Evolutionary conservation across 176 grass and related monocot species (phyloP).

Genomic region (Leersia perrieri): DNA sequence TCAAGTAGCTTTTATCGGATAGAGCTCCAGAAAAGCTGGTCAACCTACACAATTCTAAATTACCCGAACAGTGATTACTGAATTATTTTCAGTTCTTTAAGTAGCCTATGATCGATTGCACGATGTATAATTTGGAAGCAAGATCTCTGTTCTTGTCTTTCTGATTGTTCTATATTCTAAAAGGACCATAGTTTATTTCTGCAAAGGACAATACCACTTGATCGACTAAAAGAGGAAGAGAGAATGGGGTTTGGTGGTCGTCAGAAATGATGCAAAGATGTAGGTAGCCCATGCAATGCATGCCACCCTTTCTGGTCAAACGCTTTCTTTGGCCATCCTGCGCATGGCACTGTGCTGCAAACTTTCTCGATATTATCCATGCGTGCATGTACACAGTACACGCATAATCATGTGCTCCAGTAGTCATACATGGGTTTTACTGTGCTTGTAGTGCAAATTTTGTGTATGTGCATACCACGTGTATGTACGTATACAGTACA

Average conservation of each 20-base stretch:
- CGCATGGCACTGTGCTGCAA: constrained; percentile 43
- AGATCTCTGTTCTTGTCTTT: neutral
- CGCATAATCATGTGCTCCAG: constrained; percentile 6
- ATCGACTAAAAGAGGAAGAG: neutral
- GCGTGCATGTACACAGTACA: constrained; percentile 4
- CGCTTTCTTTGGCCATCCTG: constrained; percentile 23
- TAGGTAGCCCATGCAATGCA: constrained; percentile 20
- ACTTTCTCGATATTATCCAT: constrained; percentile 30
- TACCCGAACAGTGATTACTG: neutral
- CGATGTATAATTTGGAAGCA: neutral
- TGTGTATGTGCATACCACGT: too few species aligned
- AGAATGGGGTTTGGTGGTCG: constrained; percentile 5
- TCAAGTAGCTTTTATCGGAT: neutral
- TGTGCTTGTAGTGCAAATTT: neutral
- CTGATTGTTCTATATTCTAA: neutral
- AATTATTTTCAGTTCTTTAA: neutral
- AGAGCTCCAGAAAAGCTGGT: constrained; percentile 7
- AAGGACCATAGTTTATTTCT: neutral
- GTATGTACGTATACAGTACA: neutral
- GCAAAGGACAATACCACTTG: neutral
- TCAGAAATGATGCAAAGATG: constrained; percentile 25
- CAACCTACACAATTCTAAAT: neutral
- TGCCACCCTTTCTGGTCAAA: constrained; percentile 18
- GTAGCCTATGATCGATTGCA: neutral
- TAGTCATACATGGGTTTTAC: neutral